Conservation (phyloP, 306 rosid species). For the Alnus glutinosa region DNA sequence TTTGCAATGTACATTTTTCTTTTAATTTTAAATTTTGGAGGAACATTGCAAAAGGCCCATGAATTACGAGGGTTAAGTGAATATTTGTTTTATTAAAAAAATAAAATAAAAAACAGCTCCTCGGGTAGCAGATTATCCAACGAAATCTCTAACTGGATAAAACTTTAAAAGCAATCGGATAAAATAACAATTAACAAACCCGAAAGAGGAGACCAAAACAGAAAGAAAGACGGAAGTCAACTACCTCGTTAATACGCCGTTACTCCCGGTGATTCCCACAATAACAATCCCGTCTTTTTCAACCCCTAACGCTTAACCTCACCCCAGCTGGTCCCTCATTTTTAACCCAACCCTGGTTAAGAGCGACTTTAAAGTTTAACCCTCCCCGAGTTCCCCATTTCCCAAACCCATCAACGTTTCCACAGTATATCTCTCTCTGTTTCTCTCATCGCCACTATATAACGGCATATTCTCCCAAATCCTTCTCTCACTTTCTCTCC, state of each 20-base stretch:
- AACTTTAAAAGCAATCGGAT: background rate
- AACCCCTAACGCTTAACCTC: background rate
- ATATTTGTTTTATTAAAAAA: no score
- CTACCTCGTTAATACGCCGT: constrained; percentile 18
- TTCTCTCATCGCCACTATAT: constrained; percentile 28
- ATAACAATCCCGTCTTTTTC: background rate
- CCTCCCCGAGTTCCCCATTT: background rate
- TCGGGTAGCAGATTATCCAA: no score
- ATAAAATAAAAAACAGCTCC: no score
- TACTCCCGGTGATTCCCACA: background rate
- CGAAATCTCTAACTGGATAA: background rate
- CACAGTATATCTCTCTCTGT: background rate
- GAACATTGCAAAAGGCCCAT: no score
- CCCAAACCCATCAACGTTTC: background rate
- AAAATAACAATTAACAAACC: no score
- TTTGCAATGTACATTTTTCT: no score
- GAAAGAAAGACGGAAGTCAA: constrained; percentile 17
- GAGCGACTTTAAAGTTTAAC: background rate
- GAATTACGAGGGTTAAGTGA: no score
- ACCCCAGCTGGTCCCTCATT: background rate
- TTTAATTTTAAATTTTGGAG: no score
- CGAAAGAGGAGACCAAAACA: background rate
- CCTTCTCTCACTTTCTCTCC: constrained; percentile 11
- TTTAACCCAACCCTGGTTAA: constrained; percentile 2
- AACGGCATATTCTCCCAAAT: constrained; percentile 39